Base-by-base conservation (phyloP, 129 eudicot genomes). In the Sambucus nigra region DNA sequence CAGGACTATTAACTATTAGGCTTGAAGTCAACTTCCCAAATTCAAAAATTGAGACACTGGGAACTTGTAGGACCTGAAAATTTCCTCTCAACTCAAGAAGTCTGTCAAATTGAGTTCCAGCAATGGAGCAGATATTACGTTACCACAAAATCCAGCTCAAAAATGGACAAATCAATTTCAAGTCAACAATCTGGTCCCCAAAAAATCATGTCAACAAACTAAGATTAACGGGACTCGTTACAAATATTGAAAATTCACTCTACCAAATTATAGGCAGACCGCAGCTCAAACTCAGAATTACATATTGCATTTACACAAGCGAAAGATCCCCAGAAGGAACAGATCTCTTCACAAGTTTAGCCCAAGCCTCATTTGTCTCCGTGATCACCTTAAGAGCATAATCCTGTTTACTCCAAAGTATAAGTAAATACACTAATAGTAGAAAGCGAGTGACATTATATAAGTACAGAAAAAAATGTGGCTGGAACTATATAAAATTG, bases 291-390 rank as follows among this genome's bases (percentile, higher is more conserved):
- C 55, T 25, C 51, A 24, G 49, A 53, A 20, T 5, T 45, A n/a
- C 48, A 29, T 13, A n/a, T n/a, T n/a, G 53, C 55, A 56, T 56
- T 73, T 69, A 91, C 66, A 80, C 75, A 55, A 91, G 95, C 18
- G 95, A 91, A 51, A 91, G 99, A 66, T 91, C 99, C 51, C 95
- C 99, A 19, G 99, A 70, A 8, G 94, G 77, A 42, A 82, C 78
- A 16, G 95, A 71, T 75, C 99, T 80, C 60, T 91, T 86, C 23
- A 91, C 95, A 27, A 91, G 94, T 67, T 86, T 91, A 48, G 94
- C 94, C 99, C 99, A 91, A 1, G 99, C 64, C 31, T 86, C 99
- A 16, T 91, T 91, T 2, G 99, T 86, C 73, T 91, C 99, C 0
- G 74, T 73, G 17, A 91, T 91, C 59, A 91, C 87, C 76, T 82